Percentiles rank a stretch among this genome's conserved stretches.
Conservation (phyloP, 306 rosid genomes). For the Abrus pulchellus region DNA sequence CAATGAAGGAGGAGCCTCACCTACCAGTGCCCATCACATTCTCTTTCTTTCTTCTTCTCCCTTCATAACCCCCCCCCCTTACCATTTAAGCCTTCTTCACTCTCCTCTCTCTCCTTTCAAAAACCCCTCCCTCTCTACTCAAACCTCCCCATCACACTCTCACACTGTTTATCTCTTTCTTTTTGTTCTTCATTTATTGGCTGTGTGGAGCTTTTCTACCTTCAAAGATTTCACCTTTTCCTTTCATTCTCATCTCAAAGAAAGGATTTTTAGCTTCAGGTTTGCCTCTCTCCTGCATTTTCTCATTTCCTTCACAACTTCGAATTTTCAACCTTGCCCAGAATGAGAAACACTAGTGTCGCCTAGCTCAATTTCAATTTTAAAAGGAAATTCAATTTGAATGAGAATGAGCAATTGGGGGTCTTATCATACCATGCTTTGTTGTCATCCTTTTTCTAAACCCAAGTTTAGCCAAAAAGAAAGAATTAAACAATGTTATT, state of each 20-base stretch:
- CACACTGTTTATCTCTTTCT: not conserved
- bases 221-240: conserved; percentile 7
- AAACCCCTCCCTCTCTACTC: conserved; percentile 42
- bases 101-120: conserved; percentile 64
- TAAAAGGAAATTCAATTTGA: not conserved
- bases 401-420: not conserved
- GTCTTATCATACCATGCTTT: not conserved
- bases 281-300: conserved; percentile 49
- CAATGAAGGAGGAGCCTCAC: conserved; percentile 89
- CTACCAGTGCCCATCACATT: conserved; percentile 65
- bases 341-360: not conserved
- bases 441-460: not conserved
- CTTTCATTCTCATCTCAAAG: conserved; percentile 26
- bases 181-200: too few relatives aligned
- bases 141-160: not conserved
- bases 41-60: conserved; percentile 48
- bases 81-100: conserved; percentile 59
- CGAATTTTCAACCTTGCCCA: conserved; percentile 27
- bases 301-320: conserved; percentile 3
- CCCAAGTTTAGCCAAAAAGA: not conserved
- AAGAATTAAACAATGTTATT: not conserved
- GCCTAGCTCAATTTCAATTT: not conserved
- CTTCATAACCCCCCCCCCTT: conserved; percentile 51
- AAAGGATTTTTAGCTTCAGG: conserved; percentile 45
- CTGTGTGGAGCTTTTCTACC: too few relatives aligned